These are phyloP conservation scores for Aurifilum marmelostoma DNA, from an alignment of 2,329 filamentous ascomycete genomes.

Conservation along the genomic window DNA sequence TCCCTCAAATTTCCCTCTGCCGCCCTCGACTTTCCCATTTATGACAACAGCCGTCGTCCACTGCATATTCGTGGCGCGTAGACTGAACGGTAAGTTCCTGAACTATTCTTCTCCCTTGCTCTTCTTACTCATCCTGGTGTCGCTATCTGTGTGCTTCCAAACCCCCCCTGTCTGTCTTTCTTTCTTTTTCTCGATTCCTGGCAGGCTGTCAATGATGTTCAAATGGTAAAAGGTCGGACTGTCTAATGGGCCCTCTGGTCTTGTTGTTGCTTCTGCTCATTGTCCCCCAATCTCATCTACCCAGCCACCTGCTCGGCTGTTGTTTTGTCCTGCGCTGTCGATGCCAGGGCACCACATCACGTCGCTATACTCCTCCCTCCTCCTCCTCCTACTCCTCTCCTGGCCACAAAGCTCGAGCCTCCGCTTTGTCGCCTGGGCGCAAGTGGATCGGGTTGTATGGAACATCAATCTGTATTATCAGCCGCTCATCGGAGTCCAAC, in stretches of 20 bases:
- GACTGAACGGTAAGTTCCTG: background rate
- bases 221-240: conserved; percentile 54
- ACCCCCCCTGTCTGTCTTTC: background rate
- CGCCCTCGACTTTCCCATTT: background rate
- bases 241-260: conserved; percentile 44
- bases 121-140: background rate
- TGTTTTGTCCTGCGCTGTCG: conserved; percentile 11
- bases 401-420: conserved; percentile 29
- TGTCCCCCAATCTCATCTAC: conserved; percentile 30
- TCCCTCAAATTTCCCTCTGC: background rate
- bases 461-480: conserved; percentile 29
- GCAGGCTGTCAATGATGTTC: conserved; percentile 47
- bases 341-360: conserved; percentile 17
- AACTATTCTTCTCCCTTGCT: background rate
- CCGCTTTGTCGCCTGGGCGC: conserved; percentile 26
- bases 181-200: conserved; percentile 1
- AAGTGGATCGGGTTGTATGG: conserved; percentile 20
- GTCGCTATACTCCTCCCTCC: conserved; percentile 19
- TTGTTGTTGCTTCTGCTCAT: conserved; percentile 36
- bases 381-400: conserved; percentile 24
- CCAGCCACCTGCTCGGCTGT: conserved; percentile 29
- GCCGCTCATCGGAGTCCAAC: conserved; percentile 58
- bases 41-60: background rate
- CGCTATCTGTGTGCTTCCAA: too few species aligned
- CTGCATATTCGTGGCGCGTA: background rate